Base-by-base conservation (phyloP, 768 basidiomycete genomes). In the Hericium alpestre region DNA sequence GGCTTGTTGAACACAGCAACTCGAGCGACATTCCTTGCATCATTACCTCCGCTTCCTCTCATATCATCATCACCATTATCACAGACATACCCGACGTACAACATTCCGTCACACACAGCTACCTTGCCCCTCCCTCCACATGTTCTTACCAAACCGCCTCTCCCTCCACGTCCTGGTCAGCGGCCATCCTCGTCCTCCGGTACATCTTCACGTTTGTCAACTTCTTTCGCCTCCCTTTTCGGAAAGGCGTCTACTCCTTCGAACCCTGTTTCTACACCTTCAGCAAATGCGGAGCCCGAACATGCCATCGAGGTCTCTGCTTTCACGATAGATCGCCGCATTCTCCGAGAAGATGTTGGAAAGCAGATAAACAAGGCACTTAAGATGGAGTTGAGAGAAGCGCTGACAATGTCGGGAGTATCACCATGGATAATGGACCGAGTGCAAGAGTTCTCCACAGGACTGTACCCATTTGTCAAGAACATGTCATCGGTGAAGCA, bases 401-500 rank as follows among this genome's bases (percentile, higher is more conserved):
- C 73, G 0, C 66, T 72, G 18, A 67, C 80, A n/a, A 67, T 63
- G 4, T 72, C 72, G 40, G 69, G 72, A 5, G 66, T 72, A 0
- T 78, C 80, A 0, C 63, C 71, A n/a, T 88, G 84, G 86, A 76
- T 83, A 10, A 66, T 77, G 6, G 83, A 83, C 16, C 76, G 78
- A 10, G 80, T 87, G 2, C 73, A 79, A 37, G 75, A 79, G 1
- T 80, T 84, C 59, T 76, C 79, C 0, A 64, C 69, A 0, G 74
- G 75, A 15, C 78, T 81, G 65, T 79, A 80, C 49, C 87, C 87
- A 0, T 79, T 90, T 40, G 70, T 81, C 46, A 75, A 70, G 61
- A 58, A 52, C 27, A 48, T 51, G 15, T 6, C 57, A 2, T n/a
- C 48, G 40, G 37, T 49, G 23, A 54, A 61, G 54, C 41, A 49